Evolutionary conservation across 495 filamentous ascomycete genomes (phyloP).

Genomic region (Jackrogersella multiformis): DNA sequence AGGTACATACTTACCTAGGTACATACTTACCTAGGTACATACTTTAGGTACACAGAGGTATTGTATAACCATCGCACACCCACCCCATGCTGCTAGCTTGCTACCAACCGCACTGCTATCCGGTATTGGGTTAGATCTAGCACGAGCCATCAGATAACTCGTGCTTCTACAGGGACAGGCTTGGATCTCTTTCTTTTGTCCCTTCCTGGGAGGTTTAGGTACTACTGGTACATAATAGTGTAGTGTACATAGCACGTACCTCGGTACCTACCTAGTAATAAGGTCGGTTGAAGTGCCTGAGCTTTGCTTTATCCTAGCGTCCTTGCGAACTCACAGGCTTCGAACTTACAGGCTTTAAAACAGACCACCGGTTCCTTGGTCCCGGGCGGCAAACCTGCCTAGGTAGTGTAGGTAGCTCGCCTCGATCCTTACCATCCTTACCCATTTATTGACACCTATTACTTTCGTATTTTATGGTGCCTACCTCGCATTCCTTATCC

Average conservation of each 20-base stretch:
- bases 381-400: slow-evolving; percentile 17
- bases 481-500: slow-evolving; percentile 11
- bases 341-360: slow-evolving; percentile 21
- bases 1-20: no score
- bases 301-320: slow-evolving; percentile 4
- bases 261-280: no score
- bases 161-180: slow-evolving; percentile 18
- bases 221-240: no score
- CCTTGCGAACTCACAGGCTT: slow-evolving; percentile 9
- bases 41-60: no score
- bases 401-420: no score
- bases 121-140: slow-evolving; percentile 19
- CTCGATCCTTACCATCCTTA: neutral
- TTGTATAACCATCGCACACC: slow-evolving; percentile 9
- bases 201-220: no score
- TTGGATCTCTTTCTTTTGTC: slow-evolving; percentile 15
- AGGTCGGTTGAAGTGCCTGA: slow-evolving; percentile 33
- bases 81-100: no score
- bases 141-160: slow-evolving; percentile 27
- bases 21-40: no score
- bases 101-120: slow-evolving; percentile 26
- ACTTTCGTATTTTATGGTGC: neutral
- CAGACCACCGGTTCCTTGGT: slow-evolving; percentile 30
- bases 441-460: neutral
- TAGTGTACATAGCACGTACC: no score